phyloP scores from a whole-genome alignment of 345 rosid species.

The Odontarrhena argentea region DNA sequence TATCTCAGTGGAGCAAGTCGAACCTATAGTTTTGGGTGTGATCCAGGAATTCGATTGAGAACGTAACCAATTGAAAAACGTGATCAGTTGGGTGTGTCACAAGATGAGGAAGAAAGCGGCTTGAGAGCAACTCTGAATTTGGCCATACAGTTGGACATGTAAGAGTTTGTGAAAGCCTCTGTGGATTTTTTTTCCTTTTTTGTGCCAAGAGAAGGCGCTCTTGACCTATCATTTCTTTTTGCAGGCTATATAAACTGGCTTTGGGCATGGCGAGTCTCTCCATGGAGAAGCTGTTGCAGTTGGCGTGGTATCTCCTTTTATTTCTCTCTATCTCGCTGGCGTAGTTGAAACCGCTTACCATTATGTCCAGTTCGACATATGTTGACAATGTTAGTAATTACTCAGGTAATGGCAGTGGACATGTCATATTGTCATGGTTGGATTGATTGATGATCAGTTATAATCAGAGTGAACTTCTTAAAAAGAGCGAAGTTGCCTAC shows the following conservation, averaged over 20 bases:
- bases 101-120: slow-evolving; percentile 96
- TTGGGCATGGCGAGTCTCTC: slow-evolving; percentile 94
- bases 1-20: too few species aligned
- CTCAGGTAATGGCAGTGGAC: slow-evolving; percentile 97
- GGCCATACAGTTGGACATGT: slow-evolving; percentile 99
- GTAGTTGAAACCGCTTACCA: not conserved
- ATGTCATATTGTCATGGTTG: slow-evolving; percentile 98
- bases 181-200: slow-evolving; percentile 1
- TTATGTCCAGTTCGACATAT: slow-evolving; percentile 6
- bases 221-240: slow-evolving; percentile 32
- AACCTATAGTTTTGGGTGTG: too few species aligned
- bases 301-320: slow-evolving; percentile 63
- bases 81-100: too few species aligned
- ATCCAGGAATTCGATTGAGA: too few species aligned
- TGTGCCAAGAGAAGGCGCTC: not conserved
- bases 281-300: slow-evolving; percentile 99
- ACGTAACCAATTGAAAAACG: too few species aligned
- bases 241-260: slow-evolving; percentile 94
- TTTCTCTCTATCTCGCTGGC: not conserved
- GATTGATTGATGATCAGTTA: slow-evolving; percentile 91
- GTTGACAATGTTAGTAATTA: not conserved
- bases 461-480: slow-evolving; percentile 66
- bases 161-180: slow-evolving; percentile 33
- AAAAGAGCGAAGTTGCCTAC: slow-evolving; percentile 72
- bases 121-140: slow-evolving; percentile 89